These are phyloP conservation scores for Agrostemma githago DNA, from an alignment of 148 eudicot genomes.

Conservation along the genomic window DNA sequence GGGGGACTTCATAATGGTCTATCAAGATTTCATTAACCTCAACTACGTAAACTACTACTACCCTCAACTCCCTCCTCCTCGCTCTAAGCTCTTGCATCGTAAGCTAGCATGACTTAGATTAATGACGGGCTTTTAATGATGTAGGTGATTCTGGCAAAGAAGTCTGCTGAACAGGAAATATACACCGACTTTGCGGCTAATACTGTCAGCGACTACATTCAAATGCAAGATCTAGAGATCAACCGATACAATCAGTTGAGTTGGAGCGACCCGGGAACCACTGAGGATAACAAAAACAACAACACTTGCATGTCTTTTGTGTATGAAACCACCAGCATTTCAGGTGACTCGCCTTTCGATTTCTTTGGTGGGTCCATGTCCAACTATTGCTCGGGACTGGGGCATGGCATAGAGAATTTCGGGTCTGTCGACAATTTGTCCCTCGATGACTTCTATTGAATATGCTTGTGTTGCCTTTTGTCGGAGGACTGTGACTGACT, in stretches of 20 bases:
- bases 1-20: conserved; percentile 65
- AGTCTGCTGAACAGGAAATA: conserved; percentile 37
- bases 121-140: neutral
- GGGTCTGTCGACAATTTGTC: conserved; percentile 45
- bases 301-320: conserved; percentile 34
- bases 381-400: conserved; percentile 30
- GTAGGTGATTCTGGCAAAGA: conserved; percentile 66
- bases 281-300: conserved; percentile 16
- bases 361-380: conserved; percentile 42
- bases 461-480: neutral
- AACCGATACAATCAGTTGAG: conserved; percentile 28
- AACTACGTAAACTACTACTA: conserved; percentile 45
- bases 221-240: conserved; percentile 26
- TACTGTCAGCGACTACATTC: conserved; percentile 27
- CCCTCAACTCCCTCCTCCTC: neutral
- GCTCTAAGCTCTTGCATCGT: neutral
- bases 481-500: neutral
- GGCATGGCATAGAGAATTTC: conserved; percentile 30
- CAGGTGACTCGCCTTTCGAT: conserved; percentile 46
- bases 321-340: conserved; percentile 44
- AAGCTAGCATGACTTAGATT: neutral
- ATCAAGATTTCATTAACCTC: conserved; percentile 46
- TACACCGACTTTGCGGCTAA: conserved; percentile 21
- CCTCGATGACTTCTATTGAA: conserved; percentile 47
- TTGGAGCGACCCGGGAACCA: conserved; percentile 27